Evolutionary conservation across 2,329 filamentous ascomycete species (phyloP).

Genomic region (Trichoderma sp.): DNA sequence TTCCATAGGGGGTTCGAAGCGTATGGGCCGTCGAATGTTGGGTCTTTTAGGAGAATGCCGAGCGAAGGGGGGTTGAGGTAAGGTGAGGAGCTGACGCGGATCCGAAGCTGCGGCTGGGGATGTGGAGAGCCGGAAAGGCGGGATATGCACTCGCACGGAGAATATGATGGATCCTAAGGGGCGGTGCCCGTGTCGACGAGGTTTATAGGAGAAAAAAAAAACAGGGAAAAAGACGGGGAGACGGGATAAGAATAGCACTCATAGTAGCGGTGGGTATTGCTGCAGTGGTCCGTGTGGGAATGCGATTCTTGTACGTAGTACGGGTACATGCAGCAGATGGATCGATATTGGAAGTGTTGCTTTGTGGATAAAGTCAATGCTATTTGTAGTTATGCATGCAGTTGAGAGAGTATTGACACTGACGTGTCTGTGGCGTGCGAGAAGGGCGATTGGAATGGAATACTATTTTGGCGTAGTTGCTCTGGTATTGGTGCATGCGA

Average conservation of each 20-base stretch:
- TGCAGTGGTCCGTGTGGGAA: not conserved
- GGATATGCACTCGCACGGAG: constrained; percentile 5
- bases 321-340: not conserved
- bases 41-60: not conserved
- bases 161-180: not conserved
- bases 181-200: not conserved
- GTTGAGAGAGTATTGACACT: not conserved
- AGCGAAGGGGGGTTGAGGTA: not conserved
- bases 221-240: not conserved
- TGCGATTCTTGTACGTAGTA: not conserved
- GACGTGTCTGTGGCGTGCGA: not conserved
- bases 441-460: not conserved
- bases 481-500: not conserved
- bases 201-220: not conserved
- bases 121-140: constrained; percentile 6
- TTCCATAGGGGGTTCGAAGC: not conserved
- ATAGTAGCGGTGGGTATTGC: not conserved
- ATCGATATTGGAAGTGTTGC: not conserved
- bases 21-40: not conserved
- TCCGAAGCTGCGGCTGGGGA: constrained; percentile 3
- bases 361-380: not conserved
- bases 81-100: constrained; percentile 1
- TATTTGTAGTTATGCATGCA: not conserved
- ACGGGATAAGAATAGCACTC: not conserved
- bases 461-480: not conserved